Conservation (phyloP, 2,329 filamentous ascomycete species). For the Furcasterigmium furcatum region DNA sequence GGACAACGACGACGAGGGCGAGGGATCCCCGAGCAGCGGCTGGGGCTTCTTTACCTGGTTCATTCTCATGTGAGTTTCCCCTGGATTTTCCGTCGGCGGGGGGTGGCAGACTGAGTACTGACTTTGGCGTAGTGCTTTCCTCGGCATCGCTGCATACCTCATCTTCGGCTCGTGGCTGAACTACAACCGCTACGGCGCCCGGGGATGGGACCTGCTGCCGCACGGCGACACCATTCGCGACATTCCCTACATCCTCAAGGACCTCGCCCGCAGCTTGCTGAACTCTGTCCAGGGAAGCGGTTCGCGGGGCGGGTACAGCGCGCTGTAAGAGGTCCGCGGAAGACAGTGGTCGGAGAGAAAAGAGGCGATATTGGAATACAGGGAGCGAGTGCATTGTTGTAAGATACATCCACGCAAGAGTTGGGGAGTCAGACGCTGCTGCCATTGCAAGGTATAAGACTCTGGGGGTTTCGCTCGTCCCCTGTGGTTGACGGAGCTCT, state of each 20-base stretch:
- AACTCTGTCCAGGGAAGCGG: conserved; percentile 83
- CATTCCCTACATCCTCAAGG: conserved; percentile 86
- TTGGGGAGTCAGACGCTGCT: too few species aligned
- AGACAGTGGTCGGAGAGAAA: too few species aligned
- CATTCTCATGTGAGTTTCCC: conserved; percentile 73
- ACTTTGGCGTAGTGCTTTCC: conserved; percentile 64
- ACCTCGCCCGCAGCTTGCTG: conserved; percentile 76
- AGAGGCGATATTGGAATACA: too few species aligned
- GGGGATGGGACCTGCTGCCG: conserved; percentile 91
- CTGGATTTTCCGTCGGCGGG: too few species aligned
- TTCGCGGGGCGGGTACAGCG: conserved; percentile 88
- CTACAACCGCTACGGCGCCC: conserved; percentile 93
- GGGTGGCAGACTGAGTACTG: conserved; percentile 12
- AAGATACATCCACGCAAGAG: background rate
- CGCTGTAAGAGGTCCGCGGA: conserved; percentile 58
- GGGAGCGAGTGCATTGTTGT: background rate
- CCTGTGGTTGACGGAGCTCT: too few species aligned
- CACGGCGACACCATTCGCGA: conserved; percentile 92
- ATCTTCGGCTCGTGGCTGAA: conserved; percentile 99
- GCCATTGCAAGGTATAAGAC: too few species aligned
- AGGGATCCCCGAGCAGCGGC: conserved; percentile 42
- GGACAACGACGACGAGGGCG: conserved; percentile 39
- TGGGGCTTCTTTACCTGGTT: conserved; percentile 99
- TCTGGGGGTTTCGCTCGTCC: too few species aligned
- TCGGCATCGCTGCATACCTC: conserved; percentile 82